Conservation (phyloP, 208 protist genomes). For the Crithidia brevicula region DNA sequence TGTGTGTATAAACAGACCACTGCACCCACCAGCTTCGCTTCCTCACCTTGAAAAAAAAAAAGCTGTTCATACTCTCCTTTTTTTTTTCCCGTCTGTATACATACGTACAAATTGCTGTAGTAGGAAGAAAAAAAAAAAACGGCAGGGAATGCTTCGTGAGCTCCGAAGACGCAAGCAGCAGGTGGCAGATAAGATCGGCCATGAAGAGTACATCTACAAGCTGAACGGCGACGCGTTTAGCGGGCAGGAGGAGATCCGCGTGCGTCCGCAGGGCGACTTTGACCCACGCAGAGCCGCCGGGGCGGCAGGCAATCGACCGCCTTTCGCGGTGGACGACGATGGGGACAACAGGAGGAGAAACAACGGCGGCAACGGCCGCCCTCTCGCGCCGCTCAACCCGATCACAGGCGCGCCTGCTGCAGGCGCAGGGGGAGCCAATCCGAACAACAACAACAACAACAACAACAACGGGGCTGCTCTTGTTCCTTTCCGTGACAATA, state of each 20-base stretch:
- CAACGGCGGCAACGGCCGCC: conserved; percentile 7
- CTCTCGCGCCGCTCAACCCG: conserved; percentile 17
- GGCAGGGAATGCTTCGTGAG: conserved; percentile 59
- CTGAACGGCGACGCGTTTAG: conserved; percentile 46
- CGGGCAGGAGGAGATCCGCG: conserved; percentile 24
- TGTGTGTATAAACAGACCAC: too few species aligned
- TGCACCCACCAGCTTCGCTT: too few species aligned
- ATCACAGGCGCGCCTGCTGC: conserved; percentile 7
- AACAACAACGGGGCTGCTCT: conserved; percentile 17
- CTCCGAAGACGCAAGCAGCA: conserved; percentile 63
- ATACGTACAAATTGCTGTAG: neutral
- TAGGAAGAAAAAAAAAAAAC: neutral
- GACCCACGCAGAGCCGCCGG: conserved; percentile 14
- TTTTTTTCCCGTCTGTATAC: neutral
- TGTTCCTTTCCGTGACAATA: neutral
- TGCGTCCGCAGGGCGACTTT: conserved; percentile 37
- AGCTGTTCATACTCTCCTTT: too few species aligned
- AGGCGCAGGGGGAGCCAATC: neutral
- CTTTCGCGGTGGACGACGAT: conserved; percentile 35
- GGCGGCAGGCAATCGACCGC: conserved; percentile 13
- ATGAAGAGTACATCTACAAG: conserved; percentile 78
- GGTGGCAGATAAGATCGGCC: conserved; percentile 83
- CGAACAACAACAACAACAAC: neutral
- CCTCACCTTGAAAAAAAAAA: too few species aligned
- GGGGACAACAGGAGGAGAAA: conserved; percentile 18